These are phyloP conservation scores for Coccinonectria pachysandricola DNA, from an alignment of 2,329 filamentous ascomycete species.

Conservation along the genomic window DNA sequence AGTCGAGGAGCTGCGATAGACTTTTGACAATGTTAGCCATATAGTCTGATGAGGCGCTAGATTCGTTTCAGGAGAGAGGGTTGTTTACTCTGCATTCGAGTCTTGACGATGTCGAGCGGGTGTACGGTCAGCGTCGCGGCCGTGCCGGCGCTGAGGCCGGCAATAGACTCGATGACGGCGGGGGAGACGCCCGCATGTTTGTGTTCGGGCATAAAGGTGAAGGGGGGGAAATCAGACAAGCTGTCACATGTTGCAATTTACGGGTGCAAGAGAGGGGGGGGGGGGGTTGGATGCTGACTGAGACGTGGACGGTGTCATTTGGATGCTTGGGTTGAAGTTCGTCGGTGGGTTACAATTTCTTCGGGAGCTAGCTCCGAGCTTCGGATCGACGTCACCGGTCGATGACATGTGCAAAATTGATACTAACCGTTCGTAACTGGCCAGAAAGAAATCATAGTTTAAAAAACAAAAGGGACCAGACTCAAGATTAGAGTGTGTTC, in stretches of 20 bases:
- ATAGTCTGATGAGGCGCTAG: not conserved
- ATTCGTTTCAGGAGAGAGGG: constrained; percentile 4
- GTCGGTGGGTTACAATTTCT: too few species aligned
- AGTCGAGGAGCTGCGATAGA: constrained; percentile 37
- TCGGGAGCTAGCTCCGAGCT: too few species aligned
- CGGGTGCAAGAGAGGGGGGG: not conserved
- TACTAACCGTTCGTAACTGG: too few species aligned
- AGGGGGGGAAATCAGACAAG: constrained; percentile 3
- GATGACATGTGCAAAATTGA: too few species aligned
- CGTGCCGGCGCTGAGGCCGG: constrained; percentile 81
- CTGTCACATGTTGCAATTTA: constrained; percentile 16
- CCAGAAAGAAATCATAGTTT: too few species aligned
- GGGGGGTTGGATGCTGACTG: too few species aligned
- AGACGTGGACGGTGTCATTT: not conserved
- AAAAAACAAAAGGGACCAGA: too few species aligned
- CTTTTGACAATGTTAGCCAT: too few species aligned
- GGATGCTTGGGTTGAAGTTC: too few species aligned
- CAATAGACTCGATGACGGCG: constrained; percentile 75
- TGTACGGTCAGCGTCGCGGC: constrained; percentile 81
- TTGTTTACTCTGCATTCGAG: constrained; percentile 71
- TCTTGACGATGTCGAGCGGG: constrained; percentile 93
- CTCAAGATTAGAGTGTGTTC: too few species aligned
- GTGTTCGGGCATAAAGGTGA: constrained; percentile 34
- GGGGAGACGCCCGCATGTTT: constrained; percentile 55
- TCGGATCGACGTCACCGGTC: too few species aligned